Base-by-base conservation (phyloP, 83 land plant genomes). In the Diphasiastrum complanatum region DNA sequence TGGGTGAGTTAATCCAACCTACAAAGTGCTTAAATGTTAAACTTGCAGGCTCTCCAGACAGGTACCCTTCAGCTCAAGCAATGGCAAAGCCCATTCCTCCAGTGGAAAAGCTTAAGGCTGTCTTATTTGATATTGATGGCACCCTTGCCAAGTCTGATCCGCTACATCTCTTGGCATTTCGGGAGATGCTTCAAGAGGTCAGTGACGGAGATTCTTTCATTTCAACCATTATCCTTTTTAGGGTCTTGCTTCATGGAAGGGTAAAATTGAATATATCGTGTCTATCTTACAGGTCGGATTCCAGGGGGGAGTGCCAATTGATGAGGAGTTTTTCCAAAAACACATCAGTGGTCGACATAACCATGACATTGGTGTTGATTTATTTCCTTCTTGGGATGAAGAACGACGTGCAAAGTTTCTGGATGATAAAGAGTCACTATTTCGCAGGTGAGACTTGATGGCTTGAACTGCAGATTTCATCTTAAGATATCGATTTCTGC, bases 111-210 rank as follows among this genome's bases (percentile, higher is more conserved):
- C 32, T 69, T 54, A 49, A 61, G 48, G 72, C 69, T 11, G 24
- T 69, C 41, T 20, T 69, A 57, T 69, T 69, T 34, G 72, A 69
- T 43, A 48, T 69, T 20, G 72, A 69, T n/a, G 72, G 72, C 8
- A 69, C 72, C 3, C 41, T 69, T 2, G 46, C 60, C 8, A 68
- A 69, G 19, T 62, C 72, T 1, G 72, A 69, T 29, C 72, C 69
- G 0, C 47, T 69, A 27, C 72, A 69, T 49, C 62, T 51, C 46
- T 43, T 37, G 30, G 67, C 72, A n/a, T 69, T 69, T 22, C 66
- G 67, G 30, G 68, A 69, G 25, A 35, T 69, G 70, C 58, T 69
- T 37, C 50, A 32, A 23, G 58, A 69, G 72, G 72, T 69, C 1
- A 0, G 59, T 0, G 0, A 14, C n/a, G n/a, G 0, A 41, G 18